Conservation (phyloP, 169 alveolate genomes). For the Plasmodium inui region DNA sequence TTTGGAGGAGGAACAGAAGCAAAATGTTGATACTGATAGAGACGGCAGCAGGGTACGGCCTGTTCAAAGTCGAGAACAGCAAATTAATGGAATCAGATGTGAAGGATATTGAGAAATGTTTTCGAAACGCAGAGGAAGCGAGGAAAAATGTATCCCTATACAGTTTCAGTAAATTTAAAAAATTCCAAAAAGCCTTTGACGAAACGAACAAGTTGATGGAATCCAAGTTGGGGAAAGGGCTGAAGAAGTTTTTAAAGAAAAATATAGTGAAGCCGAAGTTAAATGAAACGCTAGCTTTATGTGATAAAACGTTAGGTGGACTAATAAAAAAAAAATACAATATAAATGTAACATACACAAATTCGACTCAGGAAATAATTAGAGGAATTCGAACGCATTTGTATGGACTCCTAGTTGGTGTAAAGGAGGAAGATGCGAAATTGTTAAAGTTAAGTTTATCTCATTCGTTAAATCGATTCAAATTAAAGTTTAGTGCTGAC, state of each 20-base stretch:
- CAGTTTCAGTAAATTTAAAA: constrained; percentile 74
- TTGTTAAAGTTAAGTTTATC: constrained; percentile 86
- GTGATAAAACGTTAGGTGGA: constrained; percentile 92
- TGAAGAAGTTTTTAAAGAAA: constrained; percentile 95
- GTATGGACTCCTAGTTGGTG: constrained; percentile 87
- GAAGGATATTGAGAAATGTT: constrained; percentile 89
- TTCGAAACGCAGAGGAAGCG: constrained; percentile 91
- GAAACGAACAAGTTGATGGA: constrained; percentile 90
- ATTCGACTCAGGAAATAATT: constrained; percentile 89
- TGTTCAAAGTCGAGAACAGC: constrained; percentile 94
- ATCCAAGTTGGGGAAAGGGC: constrained; percentile 93
- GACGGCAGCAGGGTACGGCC: constrained; percentile 99
- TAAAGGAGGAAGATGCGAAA: constrained; percentile 87
- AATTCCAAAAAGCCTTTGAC: constrained; percentile 57
- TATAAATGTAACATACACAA: constrained; percentile 87
- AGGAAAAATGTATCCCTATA: constrained; percentile 82
- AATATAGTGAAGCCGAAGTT: constrained; percentile 91
- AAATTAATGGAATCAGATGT: constrained; percentile 91
- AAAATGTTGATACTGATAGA: constrained; percentile 97
- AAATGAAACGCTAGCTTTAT: constrained; percentile 90
- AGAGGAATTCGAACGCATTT: constrained; percentile 91
- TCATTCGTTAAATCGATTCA: constrained; percentile 95
- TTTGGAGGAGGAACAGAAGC: not conserved
- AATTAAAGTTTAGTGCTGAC: constrained; percentile 98
- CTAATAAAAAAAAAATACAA: constrained; percentile 90